These are phyloP conservation scores for Zymoseptoria brevis DNA, from an alignment of 2,329 filamentous ascomycete species.

Conservation along the genomic window DNA sequence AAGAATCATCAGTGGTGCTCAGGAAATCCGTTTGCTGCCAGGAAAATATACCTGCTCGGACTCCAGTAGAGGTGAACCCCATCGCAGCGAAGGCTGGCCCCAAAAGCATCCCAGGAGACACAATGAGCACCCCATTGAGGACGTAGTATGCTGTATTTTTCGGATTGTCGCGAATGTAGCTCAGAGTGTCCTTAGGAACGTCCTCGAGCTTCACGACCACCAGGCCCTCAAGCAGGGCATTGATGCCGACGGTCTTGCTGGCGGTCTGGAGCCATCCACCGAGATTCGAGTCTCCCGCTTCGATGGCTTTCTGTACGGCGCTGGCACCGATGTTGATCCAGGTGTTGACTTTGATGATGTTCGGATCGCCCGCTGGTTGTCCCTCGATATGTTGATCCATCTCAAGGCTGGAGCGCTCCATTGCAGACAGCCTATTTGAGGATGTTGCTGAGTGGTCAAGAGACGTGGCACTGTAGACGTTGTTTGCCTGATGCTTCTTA, in stretches of 20 bases:
- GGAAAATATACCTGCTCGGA: background rate
- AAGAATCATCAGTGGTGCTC: too few relatives aligned
- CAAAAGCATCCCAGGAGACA: background rate
- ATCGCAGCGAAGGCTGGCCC: background rate
- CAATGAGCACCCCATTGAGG: background rate
- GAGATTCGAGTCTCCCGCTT: background rate
- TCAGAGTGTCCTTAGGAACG: background rate
- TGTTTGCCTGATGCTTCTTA: too few relatives aligned
- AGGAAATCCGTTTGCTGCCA: too few relatives aligned
- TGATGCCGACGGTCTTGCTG: background rate
- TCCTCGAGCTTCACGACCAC: background rate
- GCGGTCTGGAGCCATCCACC: background rate
- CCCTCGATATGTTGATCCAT: too few relatives aligned
- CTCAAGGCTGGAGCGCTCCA: too few relatives aligned
- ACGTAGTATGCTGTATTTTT: background rate
- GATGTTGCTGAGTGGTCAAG: too few relatives aligned
- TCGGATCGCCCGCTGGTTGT: too few relatives aligned
- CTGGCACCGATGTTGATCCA: too few relatives aligned
- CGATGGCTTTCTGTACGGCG: background rate
- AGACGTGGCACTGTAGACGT: too few relatives aligned
- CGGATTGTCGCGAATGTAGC: background rate
- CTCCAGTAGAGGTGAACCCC: background rate
- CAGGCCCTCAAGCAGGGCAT: background rate
- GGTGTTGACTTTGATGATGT: too few relatives aligned
- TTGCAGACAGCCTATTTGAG: too few relatives aligned